Conservation (phyloP, 495 filamentous ascomycete species). For the Neurospora tetrasperma region DNA sequence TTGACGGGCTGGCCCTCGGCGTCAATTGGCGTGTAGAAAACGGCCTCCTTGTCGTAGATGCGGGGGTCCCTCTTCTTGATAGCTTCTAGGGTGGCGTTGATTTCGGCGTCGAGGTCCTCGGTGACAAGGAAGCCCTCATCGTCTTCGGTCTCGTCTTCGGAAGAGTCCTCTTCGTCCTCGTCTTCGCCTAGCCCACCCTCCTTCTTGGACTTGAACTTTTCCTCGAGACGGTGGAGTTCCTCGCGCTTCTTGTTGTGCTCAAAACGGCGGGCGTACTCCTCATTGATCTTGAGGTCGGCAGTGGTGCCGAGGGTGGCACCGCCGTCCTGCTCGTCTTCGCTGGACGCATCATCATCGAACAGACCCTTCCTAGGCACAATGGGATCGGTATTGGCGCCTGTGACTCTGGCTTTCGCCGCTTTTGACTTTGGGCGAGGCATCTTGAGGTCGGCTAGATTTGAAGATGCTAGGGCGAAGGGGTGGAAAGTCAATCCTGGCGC, state of each 20-base stretch:
- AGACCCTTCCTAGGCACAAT: constrained; percentile 15
- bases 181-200: constrained; percentile 16
- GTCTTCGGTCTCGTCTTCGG: constrained; percentile 73
- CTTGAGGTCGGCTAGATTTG: background rate
- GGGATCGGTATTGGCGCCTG: background rate
- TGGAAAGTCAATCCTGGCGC: background rate
- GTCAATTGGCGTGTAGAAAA: constrained; percentile 63
- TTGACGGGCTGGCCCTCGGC: constrained; percentile 32
- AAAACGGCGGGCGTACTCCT: constrained; percentile 79
- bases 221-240: constrained; percentile 77
- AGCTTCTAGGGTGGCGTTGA: constrained; percentile 71
- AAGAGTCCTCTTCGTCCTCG: constrained; percentile 42
- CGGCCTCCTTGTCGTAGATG: constrained; percentile 69
- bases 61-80: constrained; percentile 83
- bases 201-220: constrained; percentile 63
- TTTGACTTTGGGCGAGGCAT: constrained; percentile 13
- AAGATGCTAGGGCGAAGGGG: background rate
- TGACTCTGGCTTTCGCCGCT: constrained; percentile 4
- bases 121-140: constrained; percentile 79
- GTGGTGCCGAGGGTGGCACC: constrained; percentile 42
- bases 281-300: constrained; percentile 68
- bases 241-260: constrained; percentile 96
- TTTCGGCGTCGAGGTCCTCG: constrained; percentile 72
- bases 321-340: constrained; percentile 46
- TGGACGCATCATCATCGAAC: constrained; percentile 27